These are phyloP conservation scores for Yarrowia hollandica DNA, from an alignment of 805 yeast genomes.

Conservation along the genomic window DNA sequence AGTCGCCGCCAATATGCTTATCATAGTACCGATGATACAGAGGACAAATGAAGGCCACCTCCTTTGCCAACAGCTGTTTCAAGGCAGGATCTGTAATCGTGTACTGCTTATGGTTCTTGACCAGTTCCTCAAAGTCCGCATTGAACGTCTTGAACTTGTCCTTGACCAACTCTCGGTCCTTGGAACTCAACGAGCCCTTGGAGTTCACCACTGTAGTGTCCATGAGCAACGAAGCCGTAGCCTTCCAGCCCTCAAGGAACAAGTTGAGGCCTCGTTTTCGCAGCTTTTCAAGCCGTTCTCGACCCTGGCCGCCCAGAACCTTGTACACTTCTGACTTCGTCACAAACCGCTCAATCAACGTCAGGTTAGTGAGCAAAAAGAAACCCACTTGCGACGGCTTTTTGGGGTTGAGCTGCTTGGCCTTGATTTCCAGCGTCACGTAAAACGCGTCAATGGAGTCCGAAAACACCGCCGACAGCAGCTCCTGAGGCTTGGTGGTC, in stretches of 20 bases:
- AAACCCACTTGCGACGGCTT: slow-evolving; percentile 56
- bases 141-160: slow-evolving; percentile 84
- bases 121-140: slow-evolving; percentile 75
- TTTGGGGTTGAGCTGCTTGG: slow-evolving; percentile 43
- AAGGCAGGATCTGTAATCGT: slow-evolving; percentile 66
- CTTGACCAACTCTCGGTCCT: slow-evolving; percentile 77
- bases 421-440: slow-evolving; percentile 61
- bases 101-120: slow-evolving; percentile 62
- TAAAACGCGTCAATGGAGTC: slow-evolving; percentile 78
- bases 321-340: slow-evolving; percentile 46
- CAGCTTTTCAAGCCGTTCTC: slow-evolving; percentile 62
- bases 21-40: slow-evolving; percentile 83
- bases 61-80: slow-evolving; percentile 63
- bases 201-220: slow-evolving; percentile 72
- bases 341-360: slow-evolving; percentile 71
- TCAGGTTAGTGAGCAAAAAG: slow-evolving; percentile 66
- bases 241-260: slow-evolving; percentile 75
- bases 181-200: slow-evolving; percentile 52
- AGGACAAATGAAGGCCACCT: slow-evolving; percentile 73
- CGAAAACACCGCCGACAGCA: slow-evolving; percentile 66
- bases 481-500: slow-evolving; percentile 49
- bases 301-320: slow-evolving; percentile 60
- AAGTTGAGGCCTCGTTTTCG: slow-evolving; percentile 71
- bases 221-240: slow-evolving; percentile 71
- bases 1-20: slow-evolving; percentile 67